Base-by-base conservation (phyloP, 1,284 basidiomycete species). In the Trichosporon sp. region DNA sequence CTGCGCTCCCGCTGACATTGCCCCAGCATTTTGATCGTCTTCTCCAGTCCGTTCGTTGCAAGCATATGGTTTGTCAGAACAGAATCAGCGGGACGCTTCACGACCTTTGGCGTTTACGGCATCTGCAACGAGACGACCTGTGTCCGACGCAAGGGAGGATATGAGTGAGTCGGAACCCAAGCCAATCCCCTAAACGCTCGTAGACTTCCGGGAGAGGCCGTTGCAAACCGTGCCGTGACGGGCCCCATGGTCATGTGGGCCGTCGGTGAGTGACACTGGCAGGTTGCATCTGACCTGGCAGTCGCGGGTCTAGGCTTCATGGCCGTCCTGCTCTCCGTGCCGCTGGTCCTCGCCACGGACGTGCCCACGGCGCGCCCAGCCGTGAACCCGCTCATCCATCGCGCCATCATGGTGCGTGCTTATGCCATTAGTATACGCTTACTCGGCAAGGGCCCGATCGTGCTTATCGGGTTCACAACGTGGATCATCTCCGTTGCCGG, bases 401-500 rank as follows among this genome's bases (percentile, higher is more conserved):
- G 59, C 10, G 59, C 32, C 6, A 8, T 37, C 6, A 63, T 63
- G 59, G 59, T 63, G 14, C 12, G 59, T 63, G 12, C 7, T 40
- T 10, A 11, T 12, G 38, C 6, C 11, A 2, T 7, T 5, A 32
- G 32, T 7, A n/a, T 2, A 11, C 16, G 32, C 59, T 63, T 16
- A 63, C 59, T 35, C 7, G 14, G 1, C 2, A 31, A 71, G 68
- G 64, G 68, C 5, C 26, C 14, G 3, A 35, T 51, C 51, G 35
- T 37, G 3, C 51, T 79, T 26, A 48, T 80, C 35, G 73, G 76
- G 1, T 32, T 68, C 38, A 21, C 74, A 1, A 74, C 77, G 7
- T 84, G 83, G 83, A 46, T 80, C 3, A 76, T 81, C n/a, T 77
- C 77, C 31, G 79, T 84, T n/a, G 78, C 78, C 54, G 83, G 83